Percentiles rank a stretch among this genome's conserved stretches.
Conservation (phyloP, 306 rosid species). For the Lupinus albus region DNA sequence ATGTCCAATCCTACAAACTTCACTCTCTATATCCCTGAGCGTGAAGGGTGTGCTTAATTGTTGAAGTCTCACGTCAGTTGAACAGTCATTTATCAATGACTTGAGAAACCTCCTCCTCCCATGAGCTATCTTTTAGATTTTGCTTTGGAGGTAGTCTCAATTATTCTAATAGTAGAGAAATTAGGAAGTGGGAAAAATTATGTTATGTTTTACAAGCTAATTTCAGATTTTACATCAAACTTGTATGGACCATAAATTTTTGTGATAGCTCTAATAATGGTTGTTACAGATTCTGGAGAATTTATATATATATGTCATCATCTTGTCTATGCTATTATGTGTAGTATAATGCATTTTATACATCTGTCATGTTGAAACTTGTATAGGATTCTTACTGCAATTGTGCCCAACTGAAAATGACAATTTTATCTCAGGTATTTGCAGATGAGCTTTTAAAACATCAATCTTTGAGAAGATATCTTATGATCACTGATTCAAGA, state of each 20-base stretch:
- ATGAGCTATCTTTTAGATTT: too few relatives aligned
- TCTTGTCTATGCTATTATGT: slow-evolving; percentile 10
- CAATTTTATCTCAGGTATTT: slow-evolving; percentile 60
- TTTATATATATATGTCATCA: neutral
- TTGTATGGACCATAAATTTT: neutral
- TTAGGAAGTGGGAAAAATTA: neutral
- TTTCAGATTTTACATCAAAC: slow-evolving; percentile 11
- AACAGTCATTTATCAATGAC: too few relatives aligned
- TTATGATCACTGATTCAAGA: slow-evolving; percentile 57
- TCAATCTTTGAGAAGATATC: slow-evolving; percentile 56
- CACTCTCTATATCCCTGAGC: too few relatives aligned
- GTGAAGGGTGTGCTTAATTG: too few relatives aligned
- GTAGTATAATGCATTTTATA: slow-evolving; percentile 14
- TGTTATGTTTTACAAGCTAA: neutral
- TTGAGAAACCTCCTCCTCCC: too few relatives aligned
- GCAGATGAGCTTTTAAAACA: slow-evolving; percentile 75
- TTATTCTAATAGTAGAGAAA: neutral
- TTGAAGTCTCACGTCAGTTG: too few relatives aligned
- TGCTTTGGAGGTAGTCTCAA: too few relatives aligned
- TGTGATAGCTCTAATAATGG: slow-evolving; percentile 2
- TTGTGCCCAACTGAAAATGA: slow-evolving; percentile 44
- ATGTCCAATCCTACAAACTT: too few relatives aligned
- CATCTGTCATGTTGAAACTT: neutral
- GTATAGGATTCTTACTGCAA: slow-evolving; percentile 30
- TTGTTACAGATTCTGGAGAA: neutral